Base-by-base conservation (phyloP, 2,329 filamentous ascomycete species). In the Colletotrichum karsti region DNA sequence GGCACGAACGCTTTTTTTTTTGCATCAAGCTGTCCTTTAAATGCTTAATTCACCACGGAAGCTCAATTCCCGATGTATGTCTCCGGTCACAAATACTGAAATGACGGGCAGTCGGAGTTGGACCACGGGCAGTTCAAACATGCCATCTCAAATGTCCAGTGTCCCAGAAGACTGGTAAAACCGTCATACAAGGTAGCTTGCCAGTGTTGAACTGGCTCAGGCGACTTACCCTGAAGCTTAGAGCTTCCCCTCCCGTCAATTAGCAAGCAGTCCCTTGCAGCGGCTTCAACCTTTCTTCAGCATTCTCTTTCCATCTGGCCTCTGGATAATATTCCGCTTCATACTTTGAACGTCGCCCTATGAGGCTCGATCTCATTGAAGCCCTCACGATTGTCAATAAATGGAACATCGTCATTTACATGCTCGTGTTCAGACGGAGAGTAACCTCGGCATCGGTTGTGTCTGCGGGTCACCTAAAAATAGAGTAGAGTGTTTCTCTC, bases 1-100 rank as follows among this genome's bases (percentile, higher is more conserved):
- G 64, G 60, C 50, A 63, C 50, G 58, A 63, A 67, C 58, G 58
- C 63, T 50, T 60, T 51, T n/a, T 12, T 20, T 51, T 37, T 37
- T 44, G n/a, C 15, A 37, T 37, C 51, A 20, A 26, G 37, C 39
- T 39, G 53, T 41, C n/a, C 50, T 22, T 55, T 24, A n/a, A 39
- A 26, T n/a, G 15, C 30, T 39, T 53, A 15, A 53, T 33, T 35
- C n/a, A 33, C 28, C 18, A 54, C 33, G 51, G 51, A 54, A 54
- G 51, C 51, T 54, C 33, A 10, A 39, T 12, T 18, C 51, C 51
- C 13, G n/a, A 46, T 24, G 37, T 15, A 41, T 41, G 37, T 33
- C 30, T 33, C 13, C 30, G 30, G 30, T 12, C n/a, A n/a, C n/a
- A n/a, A n/a, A n/a, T n/a, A n/a, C n/a, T n/a, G n/a, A n/a, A n/a